A percentile compares a stretch with the other conserved stretches of the same genome.
Evolutionary conservation across 495 filamentous ascomycete genomes (phyloP).

Genomic region (Aspergillus hancockii): DNA sequence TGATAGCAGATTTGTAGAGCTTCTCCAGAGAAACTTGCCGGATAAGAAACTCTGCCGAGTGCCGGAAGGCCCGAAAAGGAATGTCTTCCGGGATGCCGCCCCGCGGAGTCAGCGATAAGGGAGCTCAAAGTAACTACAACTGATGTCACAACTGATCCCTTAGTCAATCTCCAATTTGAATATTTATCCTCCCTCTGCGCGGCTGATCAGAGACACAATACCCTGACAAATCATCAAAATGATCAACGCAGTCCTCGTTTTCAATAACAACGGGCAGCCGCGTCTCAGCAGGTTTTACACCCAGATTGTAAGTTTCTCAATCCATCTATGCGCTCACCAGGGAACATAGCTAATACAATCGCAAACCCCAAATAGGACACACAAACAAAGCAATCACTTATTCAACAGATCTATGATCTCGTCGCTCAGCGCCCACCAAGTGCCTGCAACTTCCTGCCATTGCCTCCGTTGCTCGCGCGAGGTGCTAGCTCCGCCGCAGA

Average conservation of each 20-base stretch:
- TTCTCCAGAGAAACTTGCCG: neutral
- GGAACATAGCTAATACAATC: neutral
- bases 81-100: neutral
- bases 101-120: neutral
- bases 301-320: constrained; percentile 68
- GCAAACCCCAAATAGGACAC: constrained; percentile 64
- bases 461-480: constrained; percentile 66
- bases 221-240: constrained; percentile 47
- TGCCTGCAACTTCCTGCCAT: constrained; percentile 95
- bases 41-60: neutral
- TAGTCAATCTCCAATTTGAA: neutral
- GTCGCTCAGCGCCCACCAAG: constrained; percentile 83
- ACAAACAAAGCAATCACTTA: constrained; percentile 90
- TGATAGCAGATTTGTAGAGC: neutral
- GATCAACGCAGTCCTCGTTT: constrained; percentile 99
- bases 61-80: neutral
- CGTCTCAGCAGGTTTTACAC: constrained; percentile 99
- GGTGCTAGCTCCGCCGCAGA: constrained; percentile 57
- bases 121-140: neutral
- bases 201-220: neutral
- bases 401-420: constrained; percentile 97
- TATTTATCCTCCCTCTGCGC: neutral
- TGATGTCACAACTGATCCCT: neutral
- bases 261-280: constrained; percentile 96
- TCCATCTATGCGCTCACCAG: neutral